Evolutionary conservation across 768 basidiomycete genomes (phyloP).

Genomic region (Phaffia australis): DNA sequence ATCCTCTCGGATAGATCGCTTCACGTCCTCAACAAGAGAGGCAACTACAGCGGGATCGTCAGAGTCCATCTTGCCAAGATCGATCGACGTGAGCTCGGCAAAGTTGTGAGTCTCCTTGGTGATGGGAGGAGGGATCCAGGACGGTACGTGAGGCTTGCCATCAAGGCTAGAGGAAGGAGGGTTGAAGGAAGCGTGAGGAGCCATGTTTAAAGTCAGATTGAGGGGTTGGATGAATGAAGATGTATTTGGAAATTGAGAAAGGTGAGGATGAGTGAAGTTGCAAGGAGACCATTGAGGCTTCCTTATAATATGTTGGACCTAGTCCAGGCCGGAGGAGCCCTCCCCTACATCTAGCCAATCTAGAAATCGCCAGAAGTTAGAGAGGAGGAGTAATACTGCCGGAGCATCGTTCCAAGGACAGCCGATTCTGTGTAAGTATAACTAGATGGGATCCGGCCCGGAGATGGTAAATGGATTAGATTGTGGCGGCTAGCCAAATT

Average conservation of each 20-base stretch:
- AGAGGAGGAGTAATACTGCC: too few relatives aligned
- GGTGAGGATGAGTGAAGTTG: neutral
- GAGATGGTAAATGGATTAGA: too few relatives aligned
- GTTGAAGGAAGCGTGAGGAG: conserved; percentile 23
- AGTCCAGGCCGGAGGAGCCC: too few relatives aligned
- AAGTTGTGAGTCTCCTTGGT: conserved; percentile 29
- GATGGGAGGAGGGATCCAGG: conserved; percentile 28
- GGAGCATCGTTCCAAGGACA: too few relatives aligned
- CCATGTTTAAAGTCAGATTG: neutral
- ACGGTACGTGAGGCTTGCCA: conserved; percentile 27
- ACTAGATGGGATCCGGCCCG: too few relatives aligned
- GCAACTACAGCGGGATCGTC: conserved; percentile 27
- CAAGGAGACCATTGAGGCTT: neutral
- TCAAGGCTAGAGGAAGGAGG: conserved; percentile 26
- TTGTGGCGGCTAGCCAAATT: too few relatives aligned
- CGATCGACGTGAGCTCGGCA: conserved; percentile 28
- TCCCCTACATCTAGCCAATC: too few relatives aligned
- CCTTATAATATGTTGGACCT: too few relatives aligned
- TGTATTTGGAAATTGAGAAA: neutral
- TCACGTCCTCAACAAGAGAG: conserved; percentile 26
- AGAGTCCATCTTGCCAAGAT: conserved; percentile 28
- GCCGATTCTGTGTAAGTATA: too few relatives aligned
- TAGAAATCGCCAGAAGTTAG: too few relatives aligned
- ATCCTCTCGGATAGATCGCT: conserved; percentile 28
- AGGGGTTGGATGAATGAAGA: neutral